These are phyloP conservation scores for Lactarius quietus DNA, from an alignment of 768 basidiomycete genomes.

Conservation along the genomic window DNA sequence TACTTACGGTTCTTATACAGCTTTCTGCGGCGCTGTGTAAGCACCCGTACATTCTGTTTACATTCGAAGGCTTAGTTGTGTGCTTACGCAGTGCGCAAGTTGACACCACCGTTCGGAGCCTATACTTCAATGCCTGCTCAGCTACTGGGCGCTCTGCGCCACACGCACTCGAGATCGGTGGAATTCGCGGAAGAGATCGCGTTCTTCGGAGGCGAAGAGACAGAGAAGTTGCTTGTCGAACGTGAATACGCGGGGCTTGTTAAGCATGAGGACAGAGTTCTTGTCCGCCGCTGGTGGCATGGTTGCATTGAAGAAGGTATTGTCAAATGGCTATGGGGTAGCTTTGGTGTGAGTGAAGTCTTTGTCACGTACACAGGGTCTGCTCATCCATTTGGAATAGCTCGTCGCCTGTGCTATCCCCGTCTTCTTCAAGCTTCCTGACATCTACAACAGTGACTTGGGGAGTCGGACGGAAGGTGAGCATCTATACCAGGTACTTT, in stretches of 20 bases:
- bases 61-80: not conserved
- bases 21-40: conserved; percentile 74
- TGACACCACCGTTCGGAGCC: conserved; percentile 90
- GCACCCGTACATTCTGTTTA: conserved; percentile 33
- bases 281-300: conserved; percentile 83
- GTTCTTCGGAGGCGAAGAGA: conserved; percentile 82
- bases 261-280: conserved; percentile 79
- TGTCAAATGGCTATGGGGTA: conserved; percentile 97
- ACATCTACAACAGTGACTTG: conserved; percentile 60
- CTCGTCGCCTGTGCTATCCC: conserved; percentile 88
- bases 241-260: conserved; percentile 81
- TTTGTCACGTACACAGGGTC: not conserved
- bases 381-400: conserved; percentile 12
- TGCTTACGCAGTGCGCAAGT: conserved; percentile 59
- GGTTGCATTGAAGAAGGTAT: conserved; percentile 91
- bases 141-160: conserved; percentile 83
- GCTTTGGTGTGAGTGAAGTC: conserved; percentile 66
- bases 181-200: conserved; percentile 90
- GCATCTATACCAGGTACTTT: conserved; percentile 4
- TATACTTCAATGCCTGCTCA: conserved; percentile 88
- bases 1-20: conserved; percentile 85
- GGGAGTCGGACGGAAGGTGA: conserved; percentile 87
- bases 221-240: conserved; percentile 89
- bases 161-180: conserved; percentile 85
- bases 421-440: conserved; percentile 85